Conservation (phyloP, 371 early-diverging fungal species). For the Zancudomyces culisetae region DNA sequence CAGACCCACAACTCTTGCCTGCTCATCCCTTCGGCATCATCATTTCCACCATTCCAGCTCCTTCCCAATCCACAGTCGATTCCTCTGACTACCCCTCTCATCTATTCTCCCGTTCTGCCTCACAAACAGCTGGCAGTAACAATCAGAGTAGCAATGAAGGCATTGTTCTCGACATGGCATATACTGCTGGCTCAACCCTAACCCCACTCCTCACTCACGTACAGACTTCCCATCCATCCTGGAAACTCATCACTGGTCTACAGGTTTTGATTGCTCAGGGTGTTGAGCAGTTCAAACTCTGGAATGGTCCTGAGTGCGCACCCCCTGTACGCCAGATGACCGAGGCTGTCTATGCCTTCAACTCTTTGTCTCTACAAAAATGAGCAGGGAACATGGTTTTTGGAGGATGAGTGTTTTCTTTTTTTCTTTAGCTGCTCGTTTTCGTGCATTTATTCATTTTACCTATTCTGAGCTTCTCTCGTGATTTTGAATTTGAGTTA, state of each 20-base stretch:
- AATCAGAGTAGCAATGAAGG: conserved; percentile 21
- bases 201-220: conserved; percentile 58
- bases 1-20: conserved; percentile 14
- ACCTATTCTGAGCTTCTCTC: too few species aligned
- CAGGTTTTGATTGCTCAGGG: conserved; percentile 83
- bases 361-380: too few species aligned
- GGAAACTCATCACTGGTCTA: conserved; percentile 64
- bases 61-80: conserved; percentile 36
- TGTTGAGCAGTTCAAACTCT: conserved; percentile 58
- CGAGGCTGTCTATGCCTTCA: too few species aligned
- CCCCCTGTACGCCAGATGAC: too few species aligned
- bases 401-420: too few species aligned
- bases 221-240: conserved; percentile 37
- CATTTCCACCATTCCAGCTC: conserved; percentile 64
- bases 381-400: too few species aligned
- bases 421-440: too few species aligned
- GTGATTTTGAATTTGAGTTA: too few species aligned
- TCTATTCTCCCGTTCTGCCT: conserved; percentile 12
- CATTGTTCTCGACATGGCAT: conserved; percentile 82
- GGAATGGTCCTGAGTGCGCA: too few species aligned
- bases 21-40: conserved; percentile 10
- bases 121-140: too few species aligned
- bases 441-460: too few species aligned
- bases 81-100: conserved; percentile 33
- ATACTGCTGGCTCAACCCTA: conserved; percentile 66